Evolutionary conservation across 129 eudicot species (phyloP), one percentile per base, ranked within the genome.

Genomic region (Escallonia herrerae): DNA sequence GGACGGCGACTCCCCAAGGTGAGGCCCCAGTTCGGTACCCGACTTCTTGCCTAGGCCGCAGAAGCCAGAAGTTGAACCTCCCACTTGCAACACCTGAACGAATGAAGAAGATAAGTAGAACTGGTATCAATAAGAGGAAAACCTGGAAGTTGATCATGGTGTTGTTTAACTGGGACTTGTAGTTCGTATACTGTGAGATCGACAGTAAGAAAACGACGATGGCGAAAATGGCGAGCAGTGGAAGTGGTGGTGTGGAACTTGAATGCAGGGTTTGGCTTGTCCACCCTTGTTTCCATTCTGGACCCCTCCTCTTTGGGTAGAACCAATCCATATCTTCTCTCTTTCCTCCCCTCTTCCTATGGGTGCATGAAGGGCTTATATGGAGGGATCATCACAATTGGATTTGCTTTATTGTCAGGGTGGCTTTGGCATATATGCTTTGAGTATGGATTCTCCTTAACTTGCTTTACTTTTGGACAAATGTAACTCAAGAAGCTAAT

Each of bases 191-290:
- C 14, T 80, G 83, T 22, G 97, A 82, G 5, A 90, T 54, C 0
- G 81, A 82, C 43, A 90, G 40, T 53, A 86, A 72, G 76, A 90
- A 77, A 2, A 86, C 33, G 5, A 90, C 95, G 39, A 90, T 82
- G 63, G 71, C 76, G 10, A 77, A 80, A 61, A 90, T 56, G 7
- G 74, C 82, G 3, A 86, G 45, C 71, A 90, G 61, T 4, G 87
- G 95, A 13, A 83, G 81, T 8, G 91, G 95, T 11, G 91, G 90
- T 4, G 75, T 33, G 38, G 91, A 81, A 54, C 77, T 53, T n/a
- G 81, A 63, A 15, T 65, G 40, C 48, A 77, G 63, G 10, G 84
- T 74, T 40, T 78, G 81, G 8, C 47, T 49, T 57, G 69, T 76
- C 87, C 80, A 77, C 38, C 90, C 77, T 58, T 80, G 86, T 66